Base-by-base conservation (phyloP, 2,329 filamentous ascomycete genomes). In the Grosmannia huntii region DNA sequence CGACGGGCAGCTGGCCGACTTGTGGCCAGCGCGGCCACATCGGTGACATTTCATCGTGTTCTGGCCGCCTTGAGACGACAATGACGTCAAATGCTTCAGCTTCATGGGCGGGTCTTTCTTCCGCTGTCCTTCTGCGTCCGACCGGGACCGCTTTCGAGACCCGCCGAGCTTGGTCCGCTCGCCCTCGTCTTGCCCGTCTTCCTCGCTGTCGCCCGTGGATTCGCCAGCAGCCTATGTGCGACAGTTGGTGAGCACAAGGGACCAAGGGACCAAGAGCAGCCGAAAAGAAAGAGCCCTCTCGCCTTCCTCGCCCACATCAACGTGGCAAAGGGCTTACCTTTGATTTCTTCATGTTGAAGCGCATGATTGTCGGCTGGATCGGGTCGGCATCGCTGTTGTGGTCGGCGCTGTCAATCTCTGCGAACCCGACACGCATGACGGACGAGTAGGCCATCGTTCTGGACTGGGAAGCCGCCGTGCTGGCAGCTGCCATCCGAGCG, bases 11-110 rank as follows among this genome's bases (percentile, higher is more conserved):
- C 83, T 76, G 53, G 68, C 71, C 56, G 75, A 75, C 61, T 77
- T 78, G 68, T 89, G 86, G 1, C 84, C 84, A 38, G 73, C 72
- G 62, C 81, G 75, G 19, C 82, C 79, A 67, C 85, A 89, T 21
- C 72, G 76, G 69, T 79, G 81, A 67, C 86, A 89, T 52, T 73
- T 74, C 52, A 78, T 69, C 61, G 64, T 71, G 70, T 63, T 63
- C 38, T 62, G 60, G 36, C 64, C 63, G 48, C 66, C 68, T 48
- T 65, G 64, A 5, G 64, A 74, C 60, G 84, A 87, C 53, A 89
- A 81, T 1, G 82, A 85, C 5, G 75, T 78, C 58, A 84, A 67
- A 27, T 76, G 76, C 11, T 85, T 85, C 58, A 89, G 70, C 61
- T 85, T 84, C 56, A 55, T 28, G 10, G 48, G 36, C 19, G 88